Percentiles rank a stretch among this genome's conserved stretches.
These are phyloP conservation scores for Podila horticola DNA, from an alignment of 192 early-diverging fungal genomes.

Conservation along the genomic window DNA sequence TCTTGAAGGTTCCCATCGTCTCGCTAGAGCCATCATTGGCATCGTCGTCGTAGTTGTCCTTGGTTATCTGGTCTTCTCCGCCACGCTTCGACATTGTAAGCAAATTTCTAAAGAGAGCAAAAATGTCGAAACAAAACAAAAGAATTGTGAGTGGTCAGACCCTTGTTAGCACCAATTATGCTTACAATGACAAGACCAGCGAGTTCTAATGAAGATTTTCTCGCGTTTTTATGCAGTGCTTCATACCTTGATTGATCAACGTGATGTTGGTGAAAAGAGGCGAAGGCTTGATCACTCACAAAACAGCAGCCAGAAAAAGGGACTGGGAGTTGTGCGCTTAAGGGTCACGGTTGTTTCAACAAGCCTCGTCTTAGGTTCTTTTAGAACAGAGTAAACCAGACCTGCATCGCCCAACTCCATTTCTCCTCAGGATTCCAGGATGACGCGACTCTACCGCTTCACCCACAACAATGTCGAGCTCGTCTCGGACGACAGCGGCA, in stretches of 20 bases:
- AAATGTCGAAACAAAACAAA: not conserved
- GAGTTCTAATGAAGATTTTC: too few species aligned
- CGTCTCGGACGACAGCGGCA: conserved; percentile 9
- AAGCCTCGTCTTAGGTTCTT: too few species aligned
- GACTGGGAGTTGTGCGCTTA: too few species aligned
- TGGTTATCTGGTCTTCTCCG: conserved; percentile 11
- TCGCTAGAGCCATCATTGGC: conserved; percentile 2
- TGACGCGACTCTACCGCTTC: conserved; percentile 35
- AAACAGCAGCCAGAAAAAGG: too few species aligned
- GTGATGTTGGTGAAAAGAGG: too few species aligned
- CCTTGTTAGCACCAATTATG: too few species aligned
- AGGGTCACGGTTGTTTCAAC: too few species aligned
- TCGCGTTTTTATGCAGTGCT: too few species aligned
- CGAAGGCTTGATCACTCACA: too few species aligned
- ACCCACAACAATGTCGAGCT: conserved; percentile 24
- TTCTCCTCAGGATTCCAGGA: not conserved
- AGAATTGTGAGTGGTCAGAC: not conserved
- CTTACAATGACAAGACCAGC: too few species aligned
- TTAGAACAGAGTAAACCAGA: too few species aligned
- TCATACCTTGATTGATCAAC: too few species aligned
- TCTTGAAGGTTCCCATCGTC: conserved; percentile 13
- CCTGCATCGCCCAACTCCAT: not conserved
- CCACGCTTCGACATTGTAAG: conserved; percentile 21
- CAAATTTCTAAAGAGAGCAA: not conserved
- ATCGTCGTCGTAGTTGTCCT: conserved; percentile 23